Evolutionary conservation across 805 yeast genomes (phyloP), one percentile per base, ranked within the genome.

Genomic region (Groenewaldozyma tartarivorans): DNA sequence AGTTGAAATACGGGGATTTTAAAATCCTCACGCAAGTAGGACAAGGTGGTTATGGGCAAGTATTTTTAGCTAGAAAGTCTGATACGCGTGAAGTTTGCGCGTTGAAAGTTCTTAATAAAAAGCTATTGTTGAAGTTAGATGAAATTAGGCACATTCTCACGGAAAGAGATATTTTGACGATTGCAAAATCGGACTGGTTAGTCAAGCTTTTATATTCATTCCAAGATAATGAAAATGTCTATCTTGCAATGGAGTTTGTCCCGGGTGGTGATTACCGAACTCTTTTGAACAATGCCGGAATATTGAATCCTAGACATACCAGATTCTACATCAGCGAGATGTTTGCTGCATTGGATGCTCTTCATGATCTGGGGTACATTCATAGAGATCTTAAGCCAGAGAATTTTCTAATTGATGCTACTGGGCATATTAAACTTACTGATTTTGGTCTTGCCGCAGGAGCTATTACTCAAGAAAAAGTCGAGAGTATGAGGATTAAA

Each of bases 261-360:
- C 96, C 99, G 5, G 99, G 99, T 44, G 99, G 99, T 40, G 99
- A 92, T 59, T 92, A 85, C 67, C 79, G 99, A 57, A 92, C 98
- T 0, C 66, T 92, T 45, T 73, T 92, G 49, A 88, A 87, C 61
- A 90, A 88, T 59, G 90, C 97, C 4, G 95, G 95, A 27, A 83
- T 82, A 43, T 67, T 92, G 51, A 83, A 85, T 46, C 95, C 97
- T 2, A 87, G 94, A 3, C 98, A 92, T 57, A 94, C 97, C 0
- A 74, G 97, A 44, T 92, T 92, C 64, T 92, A 92, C 60, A 75
- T 92, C 49, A 78, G 90, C 47, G 97, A 92, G 63, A 92, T 92
- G 99, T 90, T 92, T 62, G 79, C 87, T 35, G 84, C 97, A 1
- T 87, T 92, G 16, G 86, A 90, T 54, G 87, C 95, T 1, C 71